These are phyloP conservation scores for Leccinum variicolor DNA, from an alignment of 768 basidiomycete genomes.

Conservation along the genomic window DNA sequence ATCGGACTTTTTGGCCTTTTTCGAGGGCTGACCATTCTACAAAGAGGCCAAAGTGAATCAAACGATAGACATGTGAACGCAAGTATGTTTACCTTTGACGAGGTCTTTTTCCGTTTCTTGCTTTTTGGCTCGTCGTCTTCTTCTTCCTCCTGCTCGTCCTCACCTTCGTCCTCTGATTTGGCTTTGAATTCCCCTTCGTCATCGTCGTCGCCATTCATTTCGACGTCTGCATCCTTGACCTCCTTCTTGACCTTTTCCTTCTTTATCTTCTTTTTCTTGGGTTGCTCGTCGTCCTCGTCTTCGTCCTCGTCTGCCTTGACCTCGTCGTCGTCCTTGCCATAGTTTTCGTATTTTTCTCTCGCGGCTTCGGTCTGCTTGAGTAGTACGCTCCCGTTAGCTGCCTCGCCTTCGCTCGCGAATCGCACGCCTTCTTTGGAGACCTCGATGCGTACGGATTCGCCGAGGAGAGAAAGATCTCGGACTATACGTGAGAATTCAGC, in stretches of 20 bases:
- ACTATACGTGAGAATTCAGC: slow-evolving; percentile 90
- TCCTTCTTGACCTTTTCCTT: slow-evolving; percentile 42
- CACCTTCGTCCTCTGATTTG: slow-evolving; percentile 44
- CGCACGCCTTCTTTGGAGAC: slow-evolving; percentile 94
- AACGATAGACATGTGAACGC: not conserved
- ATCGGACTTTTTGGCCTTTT: slow-evolving; percentile 57
- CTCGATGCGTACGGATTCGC: slow-evolving; percentile 94
- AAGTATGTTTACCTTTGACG: slow-evolving; percentile 41
- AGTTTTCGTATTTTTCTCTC: slow-evolving; percentile 36
- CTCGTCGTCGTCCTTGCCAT: slow-evolving; percentile 43
- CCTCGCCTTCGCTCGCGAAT: slow-evolving; percentile 91
- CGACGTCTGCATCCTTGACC: slow-evolving; percentile 40
- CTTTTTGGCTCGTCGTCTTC: slow-evolving; percentile 48
- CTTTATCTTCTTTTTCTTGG: slow-evolving; percentile 28
- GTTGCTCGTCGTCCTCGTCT: slow-evolving; percentile 29
- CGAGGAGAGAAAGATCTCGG: slow-evolving; percentile 83
- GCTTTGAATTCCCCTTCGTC: slow-evolving; percentile 40
- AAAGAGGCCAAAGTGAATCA: not conserved
- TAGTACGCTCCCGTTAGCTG: slow-evolving; percentile 85
- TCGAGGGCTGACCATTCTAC: slow-evolving; percentile 41
- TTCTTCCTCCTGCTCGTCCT: slow-evolving; percentile 49
- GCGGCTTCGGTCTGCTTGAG: slow-evolving; percentile 69
- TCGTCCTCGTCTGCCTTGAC: slow-evolving; percentile 42
- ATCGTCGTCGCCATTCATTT: slow-evolving; percentile 50
- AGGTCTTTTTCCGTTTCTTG: slow-evolving; percentile 68